These are phyloP conservation scores for Sanghuangporus sanghuang DNA, from an alignment of 1,284 basidiomycete species.

Conservation along the genomic window DNA sequence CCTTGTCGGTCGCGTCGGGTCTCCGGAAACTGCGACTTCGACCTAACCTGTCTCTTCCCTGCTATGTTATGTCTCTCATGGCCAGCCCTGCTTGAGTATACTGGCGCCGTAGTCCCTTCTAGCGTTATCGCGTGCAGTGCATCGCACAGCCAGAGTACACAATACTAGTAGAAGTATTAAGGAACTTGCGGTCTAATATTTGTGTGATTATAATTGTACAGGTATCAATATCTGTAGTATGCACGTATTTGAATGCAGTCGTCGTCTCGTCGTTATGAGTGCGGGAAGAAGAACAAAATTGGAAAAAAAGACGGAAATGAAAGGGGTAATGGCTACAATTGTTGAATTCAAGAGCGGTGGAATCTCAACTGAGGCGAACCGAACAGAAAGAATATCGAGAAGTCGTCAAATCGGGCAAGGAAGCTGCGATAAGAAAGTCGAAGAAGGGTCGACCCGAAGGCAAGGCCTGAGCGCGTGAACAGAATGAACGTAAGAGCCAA, in stretches of 20 bases:
- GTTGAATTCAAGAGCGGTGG: background rate
- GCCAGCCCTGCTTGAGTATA: background rate
- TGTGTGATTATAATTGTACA: background rate
- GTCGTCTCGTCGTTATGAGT: background rate
- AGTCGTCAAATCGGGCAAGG: background rate
- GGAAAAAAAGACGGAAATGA: background rate
- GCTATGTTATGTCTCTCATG: background rate
- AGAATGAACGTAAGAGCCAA: background rate
- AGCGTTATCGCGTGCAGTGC: background rate
- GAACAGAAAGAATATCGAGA: background rate
- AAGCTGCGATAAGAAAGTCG: background rate
- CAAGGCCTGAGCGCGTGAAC: slow-evolving; percentile 2
- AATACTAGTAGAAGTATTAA: background rate
- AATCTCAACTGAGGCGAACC: background rate
- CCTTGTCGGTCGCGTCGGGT: background rate
- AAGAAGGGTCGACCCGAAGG: background rate
- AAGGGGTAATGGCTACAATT: background rate
- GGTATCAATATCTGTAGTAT: background rate
- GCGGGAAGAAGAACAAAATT: background rate
- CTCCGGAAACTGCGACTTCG: background rate
- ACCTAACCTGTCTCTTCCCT: background rate
- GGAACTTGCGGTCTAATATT: background rate
- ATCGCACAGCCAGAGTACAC: background rate
- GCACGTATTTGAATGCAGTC: background rate
- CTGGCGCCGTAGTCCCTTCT: background rate